Percentiles rank a stretch among this genome's conserved stretches.
Evolutionary conservation across 2,329 filamentous ascomycete species (phyloP).

Genomic region (Fonsecaea erecta): DNA sequence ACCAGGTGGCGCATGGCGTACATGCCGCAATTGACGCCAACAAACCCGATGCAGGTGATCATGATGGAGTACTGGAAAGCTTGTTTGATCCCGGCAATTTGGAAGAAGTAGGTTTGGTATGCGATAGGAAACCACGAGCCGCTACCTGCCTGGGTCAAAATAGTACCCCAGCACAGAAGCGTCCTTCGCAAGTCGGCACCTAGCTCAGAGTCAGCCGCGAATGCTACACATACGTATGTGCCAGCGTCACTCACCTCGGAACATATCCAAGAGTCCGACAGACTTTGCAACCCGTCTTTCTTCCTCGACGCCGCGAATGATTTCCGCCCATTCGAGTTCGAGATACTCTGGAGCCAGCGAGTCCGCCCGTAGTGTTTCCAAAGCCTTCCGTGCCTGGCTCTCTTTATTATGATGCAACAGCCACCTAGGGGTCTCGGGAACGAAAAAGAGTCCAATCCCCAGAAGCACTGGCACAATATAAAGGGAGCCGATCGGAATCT

Average conservation of each 20-base stretch:
- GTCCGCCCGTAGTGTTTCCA: conserved; percentile 14
- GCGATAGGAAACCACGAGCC: conserved; percentile 58
- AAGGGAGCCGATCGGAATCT: conserved; percentile 37
- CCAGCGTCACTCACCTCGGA: conserved; percentile 19
- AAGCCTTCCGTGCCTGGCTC: conserved; percentile 14
- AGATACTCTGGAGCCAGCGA: conserved; percentile 20
- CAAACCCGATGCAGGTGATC: conserved; percentile 55
- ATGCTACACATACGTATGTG: background rate
- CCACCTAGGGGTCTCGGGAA: conserved; percentile 41
- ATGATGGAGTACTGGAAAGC: conserved; percentile 58
- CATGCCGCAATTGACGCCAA: conserved; percentile 57
- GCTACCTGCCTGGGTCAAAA: conserved; percentile 51
- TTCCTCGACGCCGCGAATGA: conserved; percentile 30
- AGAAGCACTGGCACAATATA: conserved; percentile 39
- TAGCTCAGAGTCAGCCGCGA: conserved; percentile 25
- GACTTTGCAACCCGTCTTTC: conserved; percentile 27
- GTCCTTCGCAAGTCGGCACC: conserved; percentile 56
- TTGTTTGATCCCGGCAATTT: conserved; percentile 46
- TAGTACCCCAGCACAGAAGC: conserved; percentile 55
- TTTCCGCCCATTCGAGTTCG: conserved; percentile 33
- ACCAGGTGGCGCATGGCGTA: conserved; percentile 56
- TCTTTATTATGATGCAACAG: conserved; percentile 37
- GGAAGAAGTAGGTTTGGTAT: conserved; percentile 55
- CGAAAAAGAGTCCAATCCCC: conserved; percentile 37
- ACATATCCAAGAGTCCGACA: conserved; percentile 27